Evolutionary conservation across 345 rosid genomes (phyloP).

Genomic region (Abelmoschus esculentus): DNA sequence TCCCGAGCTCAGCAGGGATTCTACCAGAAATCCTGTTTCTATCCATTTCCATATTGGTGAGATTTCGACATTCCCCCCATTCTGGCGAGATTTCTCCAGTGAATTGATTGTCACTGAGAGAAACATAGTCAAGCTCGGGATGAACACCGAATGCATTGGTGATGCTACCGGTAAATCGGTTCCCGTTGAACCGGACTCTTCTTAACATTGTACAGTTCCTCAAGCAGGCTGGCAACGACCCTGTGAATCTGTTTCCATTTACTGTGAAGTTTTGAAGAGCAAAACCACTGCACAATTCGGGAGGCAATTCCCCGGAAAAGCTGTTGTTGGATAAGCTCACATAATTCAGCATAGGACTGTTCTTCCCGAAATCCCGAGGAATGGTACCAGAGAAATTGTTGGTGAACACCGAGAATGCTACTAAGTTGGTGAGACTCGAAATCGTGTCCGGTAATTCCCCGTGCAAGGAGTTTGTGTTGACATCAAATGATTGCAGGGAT

Average conservation of each 20-base stretch:
- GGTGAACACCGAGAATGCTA: slow-evolving; percentile 28
- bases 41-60: slow-evolving; percentile 44
- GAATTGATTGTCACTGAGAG: slow-evolving; percentile 42
- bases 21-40: slow-evolving; percentile 45
- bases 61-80: slow-evolving; percentile 59
- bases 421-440: slow-evolving; percentile 31
- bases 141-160: slow-evolving; percentile 46
- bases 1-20: slow-evolving; percentile 50
- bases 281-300: slow-evolving; percentile 42
- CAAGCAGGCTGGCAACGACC: slow-evolving; percentile 53
- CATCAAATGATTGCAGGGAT: slow-evolving; percentile 26
- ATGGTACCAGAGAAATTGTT: slow-evolving; percentile 47
- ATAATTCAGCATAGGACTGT: slow-evolving; percentile 25
- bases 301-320: slow-evolving; percentile 53
- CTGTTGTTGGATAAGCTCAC: slow-evolving; percentile 55
- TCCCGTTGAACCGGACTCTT: slow-evolving; percentile 40
- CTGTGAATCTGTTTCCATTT: slow-evolving; percentile 43
- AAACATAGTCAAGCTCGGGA: slow-evolving; percentile 29
- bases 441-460: slow-evolving; percentile 52
- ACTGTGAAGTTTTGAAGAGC: slow-evolving; percentile 28
- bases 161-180: slow-evolving; percentile 49
- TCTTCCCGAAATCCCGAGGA: slow-evolving; percentile 47
- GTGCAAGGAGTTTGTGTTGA: slow-evolving; percentile 37
- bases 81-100: slow-evolving; percentile 39
- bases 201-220: slow-evolving; percentile 29